phyloP scores from a whole-genome alignment of 352 stramenopile species.

The Phytopythium montanum region DNA sequence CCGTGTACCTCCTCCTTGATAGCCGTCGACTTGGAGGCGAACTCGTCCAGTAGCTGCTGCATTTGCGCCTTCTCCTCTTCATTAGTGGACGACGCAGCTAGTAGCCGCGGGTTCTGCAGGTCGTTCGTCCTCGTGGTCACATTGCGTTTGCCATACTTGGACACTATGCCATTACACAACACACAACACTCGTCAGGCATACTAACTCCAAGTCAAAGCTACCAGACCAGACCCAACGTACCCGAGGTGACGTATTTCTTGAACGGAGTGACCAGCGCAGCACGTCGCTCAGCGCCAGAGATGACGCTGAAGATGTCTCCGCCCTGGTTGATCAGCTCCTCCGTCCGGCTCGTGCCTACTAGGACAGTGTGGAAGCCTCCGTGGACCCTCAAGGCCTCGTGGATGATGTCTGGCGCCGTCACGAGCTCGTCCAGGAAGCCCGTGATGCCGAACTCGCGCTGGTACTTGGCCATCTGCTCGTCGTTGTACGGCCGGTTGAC shows the following conservation, averaged over 20 bases:
- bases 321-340: constrained; percentile 74
- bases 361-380: constrained; percentile 78
- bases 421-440: constrained; percentile 84
- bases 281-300: constrained; percentile 48
- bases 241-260: constrained; percentile 87
- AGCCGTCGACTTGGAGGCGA: constrained; percentile 20
- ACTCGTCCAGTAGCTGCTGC: constrained; percentile 45
- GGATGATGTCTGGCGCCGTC: constrained; percentile 77
- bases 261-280: constrained; percentile 74
- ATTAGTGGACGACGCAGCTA: constrained; percentile 75
- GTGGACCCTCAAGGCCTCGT: constrained; percentile 66
- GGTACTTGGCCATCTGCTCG: constrained; percentile 50
- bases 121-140: constrained; percentile 86
- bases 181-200: background rate
- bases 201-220: background rate
- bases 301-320: constrained; percentile 61
- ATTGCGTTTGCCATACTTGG: constrained; percentile 81
- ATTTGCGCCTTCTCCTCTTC: constrained; percentile 69
- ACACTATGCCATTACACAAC: constrained; percentile 53
- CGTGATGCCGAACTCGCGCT: constrained; percentile 55
- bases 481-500: constrained; percentile 55
- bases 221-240: constrained; percentile 8
- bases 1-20: constrained; percentile 56
- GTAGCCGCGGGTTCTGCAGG: constrained; percentile 56
- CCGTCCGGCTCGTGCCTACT: constrained; percentile 64